phyloP scores from a whole-genome alignment of 2,329 filamentous ascomycete species.

The Mariannaea elegans region DNA sequence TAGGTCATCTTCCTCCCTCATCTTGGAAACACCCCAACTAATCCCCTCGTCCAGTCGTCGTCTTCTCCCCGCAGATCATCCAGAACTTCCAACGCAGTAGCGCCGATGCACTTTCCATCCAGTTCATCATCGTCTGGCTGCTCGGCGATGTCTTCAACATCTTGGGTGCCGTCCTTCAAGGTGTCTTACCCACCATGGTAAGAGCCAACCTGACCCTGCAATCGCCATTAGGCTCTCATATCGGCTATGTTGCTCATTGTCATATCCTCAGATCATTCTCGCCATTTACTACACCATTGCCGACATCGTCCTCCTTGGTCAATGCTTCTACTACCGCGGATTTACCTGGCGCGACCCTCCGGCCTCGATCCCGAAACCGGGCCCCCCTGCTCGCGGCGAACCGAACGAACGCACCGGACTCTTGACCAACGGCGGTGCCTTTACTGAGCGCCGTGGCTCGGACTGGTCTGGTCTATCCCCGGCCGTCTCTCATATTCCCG shows the following conservation, averaged over 20 bases:
- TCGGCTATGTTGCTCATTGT: conserved; percentile 20
- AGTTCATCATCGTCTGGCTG: conserved; percentile 94
- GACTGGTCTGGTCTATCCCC: conserved; percentile 77
- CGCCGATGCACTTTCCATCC: conserved; percentile 87
- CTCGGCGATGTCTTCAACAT: conserved; percentile 97
- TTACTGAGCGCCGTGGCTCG: conserved; percentile 58
- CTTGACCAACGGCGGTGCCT: conserved; percentile 17
- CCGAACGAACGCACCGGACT: conserved; percentile 61
- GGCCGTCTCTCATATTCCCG: conserved; percentile 76
- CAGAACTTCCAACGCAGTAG: conserved; percentile 89
- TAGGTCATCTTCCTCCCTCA: conserved; percentile 33
- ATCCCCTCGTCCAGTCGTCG: conserved; percentile 68
- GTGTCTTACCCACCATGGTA: conserved; percentile 92
- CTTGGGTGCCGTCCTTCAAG: conserved; percentile 88
- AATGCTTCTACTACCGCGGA: conserved; percentile 96
- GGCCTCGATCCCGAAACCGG: conserved; percentile 52
- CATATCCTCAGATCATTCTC: conserved; percentile 72
- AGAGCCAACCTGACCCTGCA: conserved; percentile 23
- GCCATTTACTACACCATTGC: conserved; percentile 93
- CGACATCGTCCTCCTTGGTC: conserved; percentile 85
- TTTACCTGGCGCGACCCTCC: conserved; percentile 73
- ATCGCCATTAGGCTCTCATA: background rate
- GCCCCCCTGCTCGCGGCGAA: conserved; percentile 44
- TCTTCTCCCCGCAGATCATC: conserved; percentile 96
- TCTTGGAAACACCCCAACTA: conserved; percentile 19